A percentile compares a stretch with the other conserved stretches of the same genome.
phyloP scores from a whole-genome alignment of 2,329 filamentous ascomycete genomes.

The Exophiala sp. region DNA sequence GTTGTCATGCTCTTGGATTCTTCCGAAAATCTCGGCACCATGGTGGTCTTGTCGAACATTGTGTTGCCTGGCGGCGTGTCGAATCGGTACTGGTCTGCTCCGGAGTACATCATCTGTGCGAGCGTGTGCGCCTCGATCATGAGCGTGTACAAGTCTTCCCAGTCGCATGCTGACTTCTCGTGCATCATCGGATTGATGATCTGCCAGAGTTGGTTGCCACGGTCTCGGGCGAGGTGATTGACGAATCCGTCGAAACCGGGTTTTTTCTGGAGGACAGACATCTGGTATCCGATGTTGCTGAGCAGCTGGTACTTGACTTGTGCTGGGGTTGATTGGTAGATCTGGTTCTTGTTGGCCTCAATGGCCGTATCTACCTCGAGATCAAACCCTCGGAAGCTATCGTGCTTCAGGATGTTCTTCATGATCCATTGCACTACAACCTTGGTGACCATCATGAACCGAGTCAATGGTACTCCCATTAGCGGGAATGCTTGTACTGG shows the following conservation, averaged over 20 bases:
- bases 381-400: slow-evolving; percentile 22
- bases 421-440: slow-evolving; percentile 22
- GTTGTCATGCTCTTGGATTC: slow-evolving; percentile 1
- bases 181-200: slow-evolving; percentile 22
- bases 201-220: slow-evolving; percentile 20
- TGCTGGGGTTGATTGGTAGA: slow-evolving; percentile 22
- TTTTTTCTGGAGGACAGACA: slow-evolving; percentile 10
- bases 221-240: slow-evolving; percentile 6
- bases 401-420: slow-evolving; percentile 16
- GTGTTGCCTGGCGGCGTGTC: slow-evolving; percentile 7
- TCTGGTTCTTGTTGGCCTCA: slow-evolving; percentile 9
- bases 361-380: slow-evolving; percentile 14
- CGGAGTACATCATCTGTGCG: slow-evolving; percentile 16
- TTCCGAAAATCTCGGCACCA: slow-evolving; percentile 14
- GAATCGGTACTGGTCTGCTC: slow-evolving; percentile 21
- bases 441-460: slow-evolving; percentile 24
- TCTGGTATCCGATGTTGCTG: slow-evolving; percentile 16
- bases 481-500: slow-evolving; percentile 17
- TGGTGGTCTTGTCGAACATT: slow-evolving; percentile 6
- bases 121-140: slow-evolving; percentile 23
- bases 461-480: slow-evolving; percentile 20
- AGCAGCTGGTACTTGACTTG: slow-evolving; percentile 22
- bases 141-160: slow-evolving; percentile 20
- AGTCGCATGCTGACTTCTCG: slow-evolving; percentile 16
- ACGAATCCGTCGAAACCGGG: slow-evolving; percentile 13